Base-by-base conservation (phyloP, 2,329 filamentous ascomycete genomes). In the Colletotrichum brevisporum region DNA sequence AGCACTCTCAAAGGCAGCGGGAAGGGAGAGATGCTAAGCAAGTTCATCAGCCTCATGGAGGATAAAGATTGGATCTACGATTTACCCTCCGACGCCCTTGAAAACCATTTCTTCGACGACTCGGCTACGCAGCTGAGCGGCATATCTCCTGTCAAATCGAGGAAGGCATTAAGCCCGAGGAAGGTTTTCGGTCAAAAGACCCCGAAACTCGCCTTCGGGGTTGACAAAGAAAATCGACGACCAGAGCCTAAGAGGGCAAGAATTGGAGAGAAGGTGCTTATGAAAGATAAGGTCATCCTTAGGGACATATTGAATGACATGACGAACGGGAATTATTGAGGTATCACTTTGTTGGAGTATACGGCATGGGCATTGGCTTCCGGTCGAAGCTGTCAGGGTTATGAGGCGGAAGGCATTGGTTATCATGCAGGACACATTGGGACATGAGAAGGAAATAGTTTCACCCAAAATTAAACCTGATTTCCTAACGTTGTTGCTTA, bases 271-370 rank as follows among this genome's bases (percentile, higher is more conserved):
- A 88, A 86, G 72, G 84, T 86, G 39, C 81, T 95, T 67, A 79
- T 94, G 73, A 90, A 89, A 67, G 89, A 87, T 43, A 89, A 90
- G 75, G 88, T 90, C 43, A 86, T 97, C 63, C 84, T 95, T 76
- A 88, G 89, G 76, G 92, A 95, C 83, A 90, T 97, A 72, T 84
- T 94, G 74, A 94, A 96, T 80, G 93, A 94, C 72, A 83, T 90
- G 81, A 85, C 81, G 61, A 80, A 83, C 66, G 82, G 82, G 73
- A 81, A 77, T 75, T 83, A 79, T 76, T 80, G 63, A 71, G 48
- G 51, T 63, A 55, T 50, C 27, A 41, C 50, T 21, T 12, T 27
- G 12, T 66, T 70, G 67, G 60, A 67, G 66, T 62, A 36, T 6
- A 36, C 31, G 31, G 31, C 31, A 63, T 52, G 61, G 51, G 62